These are phyloP conservation scores for Hydrangea macrophylla DNA, from an alignment of 148 eudicot genomes.

Conservation along the genomic window DNA sequence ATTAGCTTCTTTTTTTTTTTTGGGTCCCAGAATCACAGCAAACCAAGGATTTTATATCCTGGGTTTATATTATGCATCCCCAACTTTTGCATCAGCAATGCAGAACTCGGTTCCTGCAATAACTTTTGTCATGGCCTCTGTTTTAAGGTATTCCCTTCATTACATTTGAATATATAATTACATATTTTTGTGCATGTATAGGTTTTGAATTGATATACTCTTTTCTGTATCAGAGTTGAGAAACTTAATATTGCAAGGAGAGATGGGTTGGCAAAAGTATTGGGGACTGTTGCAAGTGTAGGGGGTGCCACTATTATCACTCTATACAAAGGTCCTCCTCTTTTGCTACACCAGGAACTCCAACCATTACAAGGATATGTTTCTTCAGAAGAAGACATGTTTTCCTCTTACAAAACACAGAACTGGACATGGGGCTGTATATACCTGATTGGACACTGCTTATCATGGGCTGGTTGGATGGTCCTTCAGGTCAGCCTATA, in stretches of 20 bases:
- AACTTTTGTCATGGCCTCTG: constrained; percentile 64
- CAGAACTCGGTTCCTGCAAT: constrained; percentile 88
- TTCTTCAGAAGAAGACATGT: constrained; percentile 6
- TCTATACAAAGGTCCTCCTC: constrained; percentile 67
- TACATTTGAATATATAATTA: background rate
- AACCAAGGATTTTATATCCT: constrained; percentile 77
- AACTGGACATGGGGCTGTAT: constrained; percentile 74
- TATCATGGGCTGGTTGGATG: constrained; percentile 91
- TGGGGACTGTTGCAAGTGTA: constrained; percentile 76
- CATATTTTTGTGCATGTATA: background rate
- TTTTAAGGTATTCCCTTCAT: constrained; percentile 52
- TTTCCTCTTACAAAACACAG: constrained; percentile 23
- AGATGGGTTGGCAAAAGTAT: constrained; percentile 69
- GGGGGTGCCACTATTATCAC: constrained; percentile 81
- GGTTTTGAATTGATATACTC: background rate
- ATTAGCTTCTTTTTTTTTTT: background rate
- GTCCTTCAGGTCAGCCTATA: constrained; percentile 54
- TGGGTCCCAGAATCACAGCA: constrained; percentile 66
- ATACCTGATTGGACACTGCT: constrained; percentile 68
- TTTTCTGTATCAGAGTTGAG: constrained; percentile 43
- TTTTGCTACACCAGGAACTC: constrained; percentile 25
- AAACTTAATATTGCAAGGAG: constrained; percentile 42
- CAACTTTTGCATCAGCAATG: constrained; percentile 81
- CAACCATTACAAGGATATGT: constrained; percentile 15
- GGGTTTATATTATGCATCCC: constrained; percentile 73